Percentiles rank a stretch among this genome's conserved stretches.
Evolutionary conservation across 768 basidiomycete genomes (phyloP).

Genomic region (Phanerochaete carnosa): DNA sequence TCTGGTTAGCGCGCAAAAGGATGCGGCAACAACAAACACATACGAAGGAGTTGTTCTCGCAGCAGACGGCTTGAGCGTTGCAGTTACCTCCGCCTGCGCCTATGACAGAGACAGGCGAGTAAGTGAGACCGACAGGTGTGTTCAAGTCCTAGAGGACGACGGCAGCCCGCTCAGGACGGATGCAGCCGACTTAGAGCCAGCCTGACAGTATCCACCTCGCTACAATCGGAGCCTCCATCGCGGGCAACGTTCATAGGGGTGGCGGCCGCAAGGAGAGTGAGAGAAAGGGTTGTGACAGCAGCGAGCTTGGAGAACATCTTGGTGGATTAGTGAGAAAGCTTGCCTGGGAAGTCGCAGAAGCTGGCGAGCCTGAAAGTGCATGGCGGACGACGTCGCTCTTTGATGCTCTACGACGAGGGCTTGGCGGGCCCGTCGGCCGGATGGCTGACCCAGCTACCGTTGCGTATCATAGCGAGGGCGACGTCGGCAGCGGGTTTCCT

Average conservation of each 20-base stretch:
- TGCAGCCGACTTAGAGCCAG: not conserved
- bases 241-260: constrained; percentile 8
- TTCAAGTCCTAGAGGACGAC: constrained; percentile 11
- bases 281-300: constrained; percentile 1
- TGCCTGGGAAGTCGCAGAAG: not conserved
- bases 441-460: too few relatives aligned
- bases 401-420: too few relatives aligned
- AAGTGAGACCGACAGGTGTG: constrained; percentile 13
- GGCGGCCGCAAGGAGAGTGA: constrained; percentile 11
- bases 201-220: constrained; percentile 1
- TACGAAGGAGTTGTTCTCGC: constrained; percentile 14
- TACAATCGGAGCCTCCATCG: not conserved
- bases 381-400: not conserved
- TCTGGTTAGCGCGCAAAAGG: constrained; percentile 1
- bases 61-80: constrained; percentile 14
- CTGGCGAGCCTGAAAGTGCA: not conserved
- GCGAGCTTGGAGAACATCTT: too few relatives aligned
- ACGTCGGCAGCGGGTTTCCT: too few relatives aligned
- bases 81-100: constrained; percentile 16
- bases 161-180: constrained; percentile 3
- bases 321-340: not conserved
- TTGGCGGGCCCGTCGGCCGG: too few relatives aligned
- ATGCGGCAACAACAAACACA: not conserved
- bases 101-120: constrained; percentile 11
- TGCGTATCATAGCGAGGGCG: too few relatives aligned